Percentiles rank a stretch among this genome's conserved stretches.
phyloP scores from a whole-genome alignment of 2,329 filamentous ascomycete genomes.

The Orbilia javanica region DNA sequence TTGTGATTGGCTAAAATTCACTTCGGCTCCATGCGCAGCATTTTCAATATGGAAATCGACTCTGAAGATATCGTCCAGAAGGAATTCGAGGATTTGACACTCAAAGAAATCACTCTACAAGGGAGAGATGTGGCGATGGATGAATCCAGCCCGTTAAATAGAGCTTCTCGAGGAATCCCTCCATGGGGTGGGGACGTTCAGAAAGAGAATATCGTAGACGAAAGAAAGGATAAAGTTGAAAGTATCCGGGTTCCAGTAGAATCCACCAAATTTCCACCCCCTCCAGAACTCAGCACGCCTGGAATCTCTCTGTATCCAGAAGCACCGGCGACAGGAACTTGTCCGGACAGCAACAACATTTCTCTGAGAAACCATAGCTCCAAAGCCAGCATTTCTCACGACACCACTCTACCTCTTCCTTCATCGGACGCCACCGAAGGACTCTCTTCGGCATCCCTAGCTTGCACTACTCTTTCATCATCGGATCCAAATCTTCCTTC shows the following conservation, averaged over 20 bases:
- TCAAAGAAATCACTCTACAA: not conserved
- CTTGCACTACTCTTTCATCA: not conserved
- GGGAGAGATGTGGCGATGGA: not conserved
- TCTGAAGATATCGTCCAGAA: no score
- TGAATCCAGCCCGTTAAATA: not conserved
- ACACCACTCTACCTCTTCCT: not conserved
- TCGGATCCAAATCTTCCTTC: not conserved
- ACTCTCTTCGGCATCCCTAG: not conserved
- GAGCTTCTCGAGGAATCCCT: not conserved
- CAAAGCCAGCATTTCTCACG: not conserved
- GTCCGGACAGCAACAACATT: not conserved
- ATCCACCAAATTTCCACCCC: not conserved
- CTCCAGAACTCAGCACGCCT: conserved; percentile 3
- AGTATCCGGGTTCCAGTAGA: conserved; percentile 7
- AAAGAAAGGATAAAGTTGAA: not conserved
- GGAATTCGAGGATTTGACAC: not conserved
- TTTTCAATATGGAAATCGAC: no score
- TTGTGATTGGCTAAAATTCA: no score
- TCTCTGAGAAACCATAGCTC: not conserved
- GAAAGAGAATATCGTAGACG: conserved; percentile 4
- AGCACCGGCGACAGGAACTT: not conserved
- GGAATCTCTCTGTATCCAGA: not conserved
- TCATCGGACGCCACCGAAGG: not conserved
- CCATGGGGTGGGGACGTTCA: not conserved
- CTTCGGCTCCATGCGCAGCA: no score